These are phyloP conservation scores for Westerdykella sp. DNA, from an alignment of 2,329 filamentous ascomycete species.

Conservation along the genomic window DNA sequence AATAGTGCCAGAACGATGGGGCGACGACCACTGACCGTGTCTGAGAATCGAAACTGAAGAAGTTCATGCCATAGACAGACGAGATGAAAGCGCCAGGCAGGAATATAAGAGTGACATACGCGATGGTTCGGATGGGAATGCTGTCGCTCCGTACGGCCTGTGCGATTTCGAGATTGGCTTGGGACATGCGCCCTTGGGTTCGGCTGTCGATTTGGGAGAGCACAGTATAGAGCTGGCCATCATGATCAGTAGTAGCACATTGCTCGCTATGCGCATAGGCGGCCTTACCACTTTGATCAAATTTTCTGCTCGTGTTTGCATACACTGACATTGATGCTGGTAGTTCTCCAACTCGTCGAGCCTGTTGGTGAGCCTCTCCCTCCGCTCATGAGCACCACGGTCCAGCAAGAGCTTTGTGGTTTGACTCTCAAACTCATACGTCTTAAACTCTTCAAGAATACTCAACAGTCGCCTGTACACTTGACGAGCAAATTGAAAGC, in stretches of 20 bases:
- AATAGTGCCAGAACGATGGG: conserved; percentile 6
- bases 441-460: background rate
- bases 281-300: background rate
- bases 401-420: background rate
- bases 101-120: conserved; percentile 7
- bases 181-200: background rate
- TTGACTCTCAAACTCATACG: background rate
- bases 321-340: conserved; percentile 4
- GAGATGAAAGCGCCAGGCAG: conserved; percentile 5
- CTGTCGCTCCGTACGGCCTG: conserved; percentile 48
- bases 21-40: background rate
- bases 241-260: background rate
- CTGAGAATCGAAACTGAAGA: conserved; percentile 6
- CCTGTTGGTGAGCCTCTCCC: conserved; percentile 3
- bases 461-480: background rate
- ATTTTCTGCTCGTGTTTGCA: conserved; percentile 4
- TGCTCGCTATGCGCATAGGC: background rate
- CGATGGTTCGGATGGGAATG: conserved; percentile 8
- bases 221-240: conserved; percentile 3
- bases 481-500: conserved; percentile 1
- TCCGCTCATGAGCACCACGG: background rate
- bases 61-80: conserved; percentile 7
- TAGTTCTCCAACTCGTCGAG: conserved; percentile 1
- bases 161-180: conserved; percentile 4
- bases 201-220: conserved; percentile 3